These are phyloP conservation scores for Schizothecium vesticola DNA, from an alignment of 495 filamentous ascomycete species.

Conservation along the genomic window DNA sequence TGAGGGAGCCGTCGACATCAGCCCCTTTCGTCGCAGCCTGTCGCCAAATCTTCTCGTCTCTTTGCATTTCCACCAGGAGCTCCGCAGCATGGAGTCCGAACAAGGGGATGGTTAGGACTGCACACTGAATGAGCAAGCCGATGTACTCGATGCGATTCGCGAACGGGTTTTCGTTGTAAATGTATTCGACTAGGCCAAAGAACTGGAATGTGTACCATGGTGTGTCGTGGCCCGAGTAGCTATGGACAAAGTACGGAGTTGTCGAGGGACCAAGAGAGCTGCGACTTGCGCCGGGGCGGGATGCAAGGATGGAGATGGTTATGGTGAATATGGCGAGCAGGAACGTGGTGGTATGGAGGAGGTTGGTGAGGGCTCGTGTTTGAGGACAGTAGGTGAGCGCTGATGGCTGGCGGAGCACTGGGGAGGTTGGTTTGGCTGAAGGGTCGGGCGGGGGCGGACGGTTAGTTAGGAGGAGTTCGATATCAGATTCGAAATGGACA, in stretches of 20 bases:
- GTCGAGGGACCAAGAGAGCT: not conserved
- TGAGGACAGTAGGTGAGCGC: not conserved
- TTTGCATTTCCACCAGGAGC: not conserved
- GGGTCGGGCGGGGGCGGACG: not conserved
- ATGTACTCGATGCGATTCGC: not conserved
- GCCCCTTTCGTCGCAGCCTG: not conserved
- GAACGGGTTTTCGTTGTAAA: not conserved
- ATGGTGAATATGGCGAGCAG: not conserved
- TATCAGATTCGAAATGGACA: not conserved
- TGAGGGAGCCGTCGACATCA: too few relatives aligned
- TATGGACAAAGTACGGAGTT: not conserved
- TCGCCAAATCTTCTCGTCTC: slow-evolving; percentile 6
- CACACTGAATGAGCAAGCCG: slow-evolving; percentile 3
- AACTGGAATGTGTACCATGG: slow-evolving; percentile 4
- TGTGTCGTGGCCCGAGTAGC: not conserved
- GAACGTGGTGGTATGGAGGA: not conserved
- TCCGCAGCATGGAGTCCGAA: not conserved
- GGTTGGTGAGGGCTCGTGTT: not conserved
- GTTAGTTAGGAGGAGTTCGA: not conserved
- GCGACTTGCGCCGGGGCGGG: not conserved
- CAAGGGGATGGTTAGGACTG: not conserved
- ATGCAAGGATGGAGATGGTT: not conserved
- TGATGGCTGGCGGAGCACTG: not conserved
- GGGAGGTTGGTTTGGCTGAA: not conserved
- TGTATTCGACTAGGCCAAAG: not conserved